Conservation (phyloP, 73 alveolate genomes). For the Paramecium sonneborni region DNA sequence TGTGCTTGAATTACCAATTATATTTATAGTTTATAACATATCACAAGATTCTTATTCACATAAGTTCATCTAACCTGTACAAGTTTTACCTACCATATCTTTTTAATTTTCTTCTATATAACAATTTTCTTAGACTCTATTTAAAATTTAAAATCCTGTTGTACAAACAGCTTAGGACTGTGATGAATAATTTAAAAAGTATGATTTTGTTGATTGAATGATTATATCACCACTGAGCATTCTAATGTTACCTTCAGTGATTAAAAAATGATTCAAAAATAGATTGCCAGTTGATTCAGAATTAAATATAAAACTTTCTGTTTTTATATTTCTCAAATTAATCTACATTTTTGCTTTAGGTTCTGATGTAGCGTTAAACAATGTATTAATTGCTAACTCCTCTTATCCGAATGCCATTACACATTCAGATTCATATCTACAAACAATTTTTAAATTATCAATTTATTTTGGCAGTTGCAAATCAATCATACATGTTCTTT, state of each 20-base stretch:
- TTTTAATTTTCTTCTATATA: neutral
- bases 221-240: neutral
- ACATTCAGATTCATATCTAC: neutral
- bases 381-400: neutral
- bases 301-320: neutral
- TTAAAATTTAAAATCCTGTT: neutral
- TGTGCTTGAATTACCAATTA: slow-evolving; percentile 11
- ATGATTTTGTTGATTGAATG: neutral
- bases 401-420: neutral
- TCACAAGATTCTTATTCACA: neutral
- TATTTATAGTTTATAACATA: neutral
- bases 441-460: neutral
- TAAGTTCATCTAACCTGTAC: neutral
- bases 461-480: neutral
- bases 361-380: neutral
- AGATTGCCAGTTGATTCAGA: neutral
- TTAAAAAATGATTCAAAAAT: neutral
- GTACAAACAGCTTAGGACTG: neutral
- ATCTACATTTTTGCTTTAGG: neutral
- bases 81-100: neutral
- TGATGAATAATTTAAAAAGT: neutral
- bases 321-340: neutral
- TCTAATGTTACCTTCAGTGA: neutral
- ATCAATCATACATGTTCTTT: neutral
- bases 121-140: neutral